A percentile compares a stretch with the other conserved stretches of the same genome.
Evolutionary conservation across 768 basidiomycete species (phyloP).

Genomic region (Pulveroboletus sp.): DNA sequence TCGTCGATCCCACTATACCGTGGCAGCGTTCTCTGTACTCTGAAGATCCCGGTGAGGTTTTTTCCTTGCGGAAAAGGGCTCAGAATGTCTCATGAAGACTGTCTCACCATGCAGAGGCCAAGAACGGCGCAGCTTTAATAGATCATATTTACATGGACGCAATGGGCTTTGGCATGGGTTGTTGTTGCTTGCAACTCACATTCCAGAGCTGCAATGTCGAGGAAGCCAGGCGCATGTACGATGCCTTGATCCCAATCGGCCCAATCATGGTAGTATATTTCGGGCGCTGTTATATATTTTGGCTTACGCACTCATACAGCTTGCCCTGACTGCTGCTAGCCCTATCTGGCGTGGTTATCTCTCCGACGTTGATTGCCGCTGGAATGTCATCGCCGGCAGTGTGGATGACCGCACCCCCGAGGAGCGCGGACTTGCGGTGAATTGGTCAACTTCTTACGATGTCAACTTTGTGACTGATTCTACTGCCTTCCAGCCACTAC

Average conservation of each 20-base stretch:
- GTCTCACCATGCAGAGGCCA: conserved; percentile 58
- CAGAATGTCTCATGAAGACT: conserved; percentile 6
- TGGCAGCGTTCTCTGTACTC: conserved; percentile 79
- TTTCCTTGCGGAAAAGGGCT: conserved; percentile 4
- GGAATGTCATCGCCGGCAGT: conserved; percentile 98
- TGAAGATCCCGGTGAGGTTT: conserved; percentile 71
- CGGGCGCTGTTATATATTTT: neutral
- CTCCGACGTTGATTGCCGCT: conserved; percentile 95
- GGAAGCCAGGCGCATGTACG: conserved; percentile 91
- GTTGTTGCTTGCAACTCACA: conserved; percentile 94
- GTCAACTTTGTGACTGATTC: conserved; percentile 4
- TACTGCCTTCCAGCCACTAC: conserved; percentile 55
- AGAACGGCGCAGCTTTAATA: conserved; percentile 78
- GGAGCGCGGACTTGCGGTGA: conserved; percentile 75
- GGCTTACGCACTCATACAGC: conserved; percentile 42
- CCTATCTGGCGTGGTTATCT: conserved; percentile 94
- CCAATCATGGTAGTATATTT: conserved; percentile 77
- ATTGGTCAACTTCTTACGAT: conserved; percentile 34
- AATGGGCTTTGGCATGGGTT: conserved; percentile 99
- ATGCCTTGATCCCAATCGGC: conserved; percentile 91
- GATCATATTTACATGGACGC: conserved; percentile 98
- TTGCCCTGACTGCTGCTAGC: conserved; percentile 92
- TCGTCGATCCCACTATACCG: conserved; percentile 90
- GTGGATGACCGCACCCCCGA: conserved; percentile 97
- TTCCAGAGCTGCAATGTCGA: conserved; percentile 95